phyloP scores from a whole-genome alignment of 495 filamentous ascomycete genomes.

The Tuber indicum region DNA sequence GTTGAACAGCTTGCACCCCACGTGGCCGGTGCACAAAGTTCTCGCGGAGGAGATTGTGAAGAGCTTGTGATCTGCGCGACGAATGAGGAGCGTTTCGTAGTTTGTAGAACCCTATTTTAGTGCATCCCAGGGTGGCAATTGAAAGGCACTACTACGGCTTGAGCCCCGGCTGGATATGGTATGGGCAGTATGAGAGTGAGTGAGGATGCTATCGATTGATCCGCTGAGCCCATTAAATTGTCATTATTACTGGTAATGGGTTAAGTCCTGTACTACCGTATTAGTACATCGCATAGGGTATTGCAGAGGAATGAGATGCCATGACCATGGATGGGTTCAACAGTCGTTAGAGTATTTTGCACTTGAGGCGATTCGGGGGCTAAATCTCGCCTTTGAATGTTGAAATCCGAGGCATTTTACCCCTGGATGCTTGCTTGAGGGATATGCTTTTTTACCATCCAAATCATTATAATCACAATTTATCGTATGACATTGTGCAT shows the following conservation, averaged over 20 bases:
- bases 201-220: neutral
- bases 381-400: neutral
- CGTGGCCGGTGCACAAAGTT: slow-evolving; percentile 54
- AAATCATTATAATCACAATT: too few species aligned
- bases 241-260: neutral
- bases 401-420: neutral
- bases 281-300: too few species aligned
- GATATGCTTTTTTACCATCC: neutral
- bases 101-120: neutral
- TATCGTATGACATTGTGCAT: too few species aligned
- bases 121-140: neutral
- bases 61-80: slow-evolving; percentile 18
- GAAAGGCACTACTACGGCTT: neutral
- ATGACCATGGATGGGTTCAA: neutral
- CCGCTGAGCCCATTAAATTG: neutral
- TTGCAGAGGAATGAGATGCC: neutral
- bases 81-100: neutral
- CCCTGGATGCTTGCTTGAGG: neutral
- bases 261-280: too few species aligned
- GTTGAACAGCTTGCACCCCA: slow-evolving; percentile 58
- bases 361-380: too few species aligned
- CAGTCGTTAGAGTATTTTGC: too few species aligned
- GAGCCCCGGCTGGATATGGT: neutral
- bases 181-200: neutral
- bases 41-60: slow-evolving; percentile 50